phyloP scores from a whole-genome alignment of 352 stramenopile genomes.

The Paralagenidium karlingii region DNA sequence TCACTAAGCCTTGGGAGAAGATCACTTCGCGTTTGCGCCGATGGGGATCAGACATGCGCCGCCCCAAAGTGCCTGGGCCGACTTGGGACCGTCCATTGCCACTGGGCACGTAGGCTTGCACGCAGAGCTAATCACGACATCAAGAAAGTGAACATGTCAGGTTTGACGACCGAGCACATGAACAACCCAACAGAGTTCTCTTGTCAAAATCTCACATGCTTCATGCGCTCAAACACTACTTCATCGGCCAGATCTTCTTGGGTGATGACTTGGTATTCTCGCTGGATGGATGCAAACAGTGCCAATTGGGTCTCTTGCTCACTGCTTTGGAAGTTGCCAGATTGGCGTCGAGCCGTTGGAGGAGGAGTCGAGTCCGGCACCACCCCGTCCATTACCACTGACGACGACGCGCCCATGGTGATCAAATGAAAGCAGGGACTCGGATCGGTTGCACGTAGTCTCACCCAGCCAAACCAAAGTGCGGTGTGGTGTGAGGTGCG shows the following conservation, averaged over 20 bases:
- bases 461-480: no score
- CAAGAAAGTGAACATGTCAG: background rate
- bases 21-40: constrained; percentile 61
- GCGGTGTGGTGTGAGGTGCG: no score
- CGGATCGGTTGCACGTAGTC: no score
- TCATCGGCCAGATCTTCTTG: constrained; percentile 36
- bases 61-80: constrained; percentile 17
- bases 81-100: constrained; percentile 19
- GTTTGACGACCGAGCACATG: background rate
- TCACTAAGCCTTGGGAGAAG: constrained; percentile 58
- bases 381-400: no score
- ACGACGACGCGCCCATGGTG: no score
- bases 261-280: constrained; percentile 56
- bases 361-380: no score
- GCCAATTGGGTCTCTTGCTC: constrained; percentile 18
- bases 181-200: background rate
- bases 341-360: no score
- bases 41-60: constrained; percentile 34
- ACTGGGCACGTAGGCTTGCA: constrained; percentile 27
- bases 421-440: no score
- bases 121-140: constrained; percentile 14
- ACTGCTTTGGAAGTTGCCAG: no score
- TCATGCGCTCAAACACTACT: constrained; percentile 67
- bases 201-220: constrained; percentile 18
- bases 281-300: constrained; percentile 39